Conservation (phyloP, 2,329 filamentous ascomycete genomes). For the Diaporthe sp. region DNA sequence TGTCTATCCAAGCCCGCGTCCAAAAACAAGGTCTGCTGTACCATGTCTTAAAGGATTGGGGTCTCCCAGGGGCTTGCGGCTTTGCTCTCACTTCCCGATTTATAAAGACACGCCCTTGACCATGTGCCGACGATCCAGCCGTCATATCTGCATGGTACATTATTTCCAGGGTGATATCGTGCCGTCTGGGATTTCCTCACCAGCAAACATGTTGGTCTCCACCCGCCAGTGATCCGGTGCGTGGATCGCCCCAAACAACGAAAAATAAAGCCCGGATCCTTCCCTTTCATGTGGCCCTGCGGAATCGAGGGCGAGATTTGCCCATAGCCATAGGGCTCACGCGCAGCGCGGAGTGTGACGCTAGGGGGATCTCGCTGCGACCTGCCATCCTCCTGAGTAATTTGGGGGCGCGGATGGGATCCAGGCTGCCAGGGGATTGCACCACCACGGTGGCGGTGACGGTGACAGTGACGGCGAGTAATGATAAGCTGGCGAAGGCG, state of each 20-base stretch:
- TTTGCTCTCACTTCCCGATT: background rate
- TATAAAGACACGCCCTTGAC: conserved; percentile 9
- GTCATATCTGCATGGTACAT: conserved; percentile 1
- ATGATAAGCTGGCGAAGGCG: background rate
- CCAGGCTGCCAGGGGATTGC: conserved; percentile 30
- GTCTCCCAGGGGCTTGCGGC: background rate
- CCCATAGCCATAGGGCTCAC: background rate
- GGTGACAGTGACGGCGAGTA: conserved; percentile 32
- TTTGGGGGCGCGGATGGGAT: conserved; percentile 25
- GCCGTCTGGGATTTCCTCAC: background rate
- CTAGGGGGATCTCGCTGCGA: conserved; percentile 9
- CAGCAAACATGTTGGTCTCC: background rate
- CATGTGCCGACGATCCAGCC: background rate
- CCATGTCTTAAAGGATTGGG: background rate
- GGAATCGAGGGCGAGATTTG: background rate
- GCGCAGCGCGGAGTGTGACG: background rate
- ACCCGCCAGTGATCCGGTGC: background rate
- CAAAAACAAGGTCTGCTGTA: background rate
- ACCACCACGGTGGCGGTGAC: too few species aligned
- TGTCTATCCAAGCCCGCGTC: conserved; percentile 1
- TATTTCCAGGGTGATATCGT: background rate
- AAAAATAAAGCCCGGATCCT: background rate
- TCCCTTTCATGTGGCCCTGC: background rate
- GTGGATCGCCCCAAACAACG: background rate
- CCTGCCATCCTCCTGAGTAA: conserved; percentile 31